Evolutionary conservation across 1,139 yeast species (phyloP), one percentile per base, ranked within the genome.

Genomic region (Eremothecium coryli): DNA sequence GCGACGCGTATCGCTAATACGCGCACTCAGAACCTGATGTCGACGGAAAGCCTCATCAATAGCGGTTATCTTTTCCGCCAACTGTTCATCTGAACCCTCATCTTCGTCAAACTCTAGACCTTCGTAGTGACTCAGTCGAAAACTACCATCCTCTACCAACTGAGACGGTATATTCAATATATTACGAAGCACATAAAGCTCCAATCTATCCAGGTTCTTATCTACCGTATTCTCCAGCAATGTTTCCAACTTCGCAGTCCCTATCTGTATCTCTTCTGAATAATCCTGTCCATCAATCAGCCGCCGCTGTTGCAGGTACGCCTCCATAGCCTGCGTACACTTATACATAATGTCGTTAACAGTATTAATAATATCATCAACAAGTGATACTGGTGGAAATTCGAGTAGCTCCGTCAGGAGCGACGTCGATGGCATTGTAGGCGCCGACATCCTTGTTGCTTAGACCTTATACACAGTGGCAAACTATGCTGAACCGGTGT

Each of bases 301-400:
- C 32, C 43, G 24, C 30, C 50, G 47, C 32, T 65, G 70, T 31
- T 51, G 49, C 18, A 86, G 60, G 46, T 78, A 81, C 29, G 68
- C 68, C 52, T 85, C 94, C 63, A 86, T 70, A 2, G 86, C 94
- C 35, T 71, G 73, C 0, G 90, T 79, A 49, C 95, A 82, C 48
- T 80, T 78, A 60, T 82, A 82, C 72, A 86, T 71, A 23, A 85
- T 73, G 38, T 77, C 86, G 50, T 88, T 86, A 17, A 84, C 93
- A 1, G 88, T 84, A 57, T 86, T 86, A 49, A 88, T 84, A 13
- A 88, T 79, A 51, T 86, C 95, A 52, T 88, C 96, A 5, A 88
- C 71, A 17, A 86, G 63, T 1, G 90, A 75, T n/a, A 86, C 69
- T 0, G 96, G 95, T 6, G 93, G 84, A 51, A 73, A 84, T 21